Base-by-base conservation (phyloP, 108 stramenopile species). In the Cylindrotheca closterium region DNA sequence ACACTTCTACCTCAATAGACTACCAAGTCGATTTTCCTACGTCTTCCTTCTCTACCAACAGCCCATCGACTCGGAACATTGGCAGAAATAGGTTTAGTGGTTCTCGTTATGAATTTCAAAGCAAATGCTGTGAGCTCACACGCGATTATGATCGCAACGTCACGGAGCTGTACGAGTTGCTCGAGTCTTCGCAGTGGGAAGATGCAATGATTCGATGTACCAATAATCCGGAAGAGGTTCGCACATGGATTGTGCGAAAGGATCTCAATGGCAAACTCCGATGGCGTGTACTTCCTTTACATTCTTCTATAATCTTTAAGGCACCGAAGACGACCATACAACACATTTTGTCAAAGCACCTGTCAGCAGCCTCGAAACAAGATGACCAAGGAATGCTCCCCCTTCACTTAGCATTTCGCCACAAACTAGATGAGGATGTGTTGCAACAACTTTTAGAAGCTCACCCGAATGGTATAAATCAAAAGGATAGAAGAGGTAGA, bases 331-430 rank as follows among this genome's bases (percentile, higher is more conserved):
- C 59, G 8, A 60, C 88, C 7, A 55, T 92, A 23, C 66, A 70
- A 19, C 51, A 71, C 1, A 63, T 92, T 49, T 58, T 92, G 47
- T 71, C 74, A 26, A 68, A 67, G 5, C 75, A 87, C 78, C 81
- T 83, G 7, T 53, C 51, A 12, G 91, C 77, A 17, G 75, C 74
- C 5, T 46, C 45, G 5, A 48, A 72, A 31, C 55, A 63, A 27
- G 91, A 92, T 56, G 91, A 92, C 56, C 91, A 92, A 62, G 91
- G 91, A 0, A 85, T 87, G 84, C 63, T 87, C 8, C 86, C 91
- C 5, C 67, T 92, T 0, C 91, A 92, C 60, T 60, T 92, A 23
- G 85, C 87, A 31, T 91, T 91, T 65, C 86, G 84, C 18, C 79
- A 77, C 66, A 73, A 74, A 65, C 49, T 70, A 30, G 63, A 84